Evolutionary conservation across 2,329 filamentous ascomycete species (phyloP).

Genomic region (Stenocarpella maydis): DNA sequence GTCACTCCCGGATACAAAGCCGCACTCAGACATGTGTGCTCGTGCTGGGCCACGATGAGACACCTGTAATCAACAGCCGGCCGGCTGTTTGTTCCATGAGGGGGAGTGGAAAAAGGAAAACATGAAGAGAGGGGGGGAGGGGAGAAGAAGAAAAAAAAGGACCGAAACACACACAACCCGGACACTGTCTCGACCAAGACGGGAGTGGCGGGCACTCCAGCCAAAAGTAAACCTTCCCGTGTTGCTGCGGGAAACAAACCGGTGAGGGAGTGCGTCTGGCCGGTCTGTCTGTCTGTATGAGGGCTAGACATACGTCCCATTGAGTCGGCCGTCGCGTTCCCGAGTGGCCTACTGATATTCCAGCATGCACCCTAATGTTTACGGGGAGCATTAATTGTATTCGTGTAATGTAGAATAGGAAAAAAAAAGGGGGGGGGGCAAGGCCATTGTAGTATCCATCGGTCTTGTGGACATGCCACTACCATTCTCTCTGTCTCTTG

Average conservation of each 20-base stretch:
- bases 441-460: no score
- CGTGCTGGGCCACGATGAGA: neutral
- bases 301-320: neutral
- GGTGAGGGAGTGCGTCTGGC: no score
- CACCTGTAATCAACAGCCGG: neutral
- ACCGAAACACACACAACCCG: neutral
- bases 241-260: no score
- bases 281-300: neutral
- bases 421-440: no score
- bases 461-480: neutral
- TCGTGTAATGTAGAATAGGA: neutral
- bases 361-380: no score
- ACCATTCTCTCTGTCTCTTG: neutral
- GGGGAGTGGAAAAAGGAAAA: neutral
- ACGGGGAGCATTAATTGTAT: neutral
- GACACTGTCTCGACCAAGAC: neutral
- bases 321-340: no score
- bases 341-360: no score
- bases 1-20: neutral
- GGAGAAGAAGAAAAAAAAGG: neutral
- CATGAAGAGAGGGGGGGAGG: no score
- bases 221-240: neutral
- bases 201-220: slow-evolving; percentile 2
- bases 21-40: neutral
- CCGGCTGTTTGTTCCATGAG: neutral